A percentile compares a stretch with the other conserved stretches of the same genome.
Conservation (phyloP, 2,329 filamentous ascomycete species). For the Sphaerostilbella broomeana region DNA sequence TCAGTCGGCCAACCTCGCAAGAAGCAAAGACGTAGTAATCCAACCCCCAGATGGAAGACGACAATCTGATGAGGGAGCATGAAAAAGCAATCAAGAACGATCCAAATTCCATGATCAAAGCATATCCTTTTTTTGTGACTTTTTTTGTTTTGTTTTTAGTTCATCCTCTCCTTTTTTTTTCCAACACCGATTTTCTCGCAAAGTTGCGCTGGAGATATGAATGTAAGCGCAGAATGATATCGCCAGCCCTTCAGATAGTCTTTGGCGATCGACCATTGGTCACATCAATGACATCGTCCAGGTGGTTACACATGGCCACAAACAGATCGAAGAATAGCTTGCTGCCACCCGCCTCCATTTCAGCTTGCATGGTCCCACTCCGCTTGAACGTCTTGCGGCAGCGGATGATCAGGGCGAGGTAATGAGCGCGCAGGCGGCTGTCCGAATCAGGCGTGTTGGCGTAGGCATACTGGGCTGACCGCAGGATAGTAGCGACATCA, state of each 20-base stretch:
- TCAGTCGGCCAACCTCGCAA: constrained; percentile 43
- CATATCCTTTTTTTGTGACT: constrained; percentile 20
- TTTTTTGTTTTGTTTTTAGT: constrained; percentile 19
- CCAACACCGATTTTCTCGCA: too few species aligned
- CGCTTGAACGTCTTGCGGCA: constrained; percentile 96
- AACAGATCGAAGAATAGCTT: constrained; percentile 98
- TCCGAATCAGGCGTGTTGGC: constrained; percentile 90
- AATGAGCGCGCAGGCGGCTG: constrained; percentile 89
- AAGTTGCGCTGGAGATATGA: constrained; percentile 19
- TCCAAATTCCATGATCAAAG: constrained; percentile 17
- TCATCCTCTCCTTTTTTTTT: constrained; percentile 5
- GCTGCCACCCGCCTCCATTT: constrained; percentile 87
- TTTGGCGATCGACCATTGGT: constrained; percentile 58
- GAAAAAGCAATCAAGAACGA: constrained; percentile 28
- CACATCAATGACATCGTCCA: constrained; percentile 89
- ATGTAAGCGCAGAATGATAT: too few species aligned
- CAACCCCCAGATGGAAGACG: constrained; percentile 39
- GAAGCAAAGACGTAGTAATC: constrained; percentile 39
- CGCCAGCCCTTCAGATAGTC: constrained; percentile 41
- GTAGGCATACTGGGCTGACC: constrained; percentile 91
- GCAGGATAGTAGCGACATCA: constrained; percentile 84
- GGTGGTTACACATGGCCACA: constrained; percentile 96
- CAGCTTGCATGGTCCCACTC: constrained; percentile 96
- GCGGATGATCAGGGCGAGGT: constrained; percentile 94
- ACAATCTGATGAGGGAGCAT: constrained; percentile 45